These are phyloP conservation scores for Tetratostichococcus sp. DNA, from an alignment of 139 green algal species.

Conservation along the genomic window DNA sequence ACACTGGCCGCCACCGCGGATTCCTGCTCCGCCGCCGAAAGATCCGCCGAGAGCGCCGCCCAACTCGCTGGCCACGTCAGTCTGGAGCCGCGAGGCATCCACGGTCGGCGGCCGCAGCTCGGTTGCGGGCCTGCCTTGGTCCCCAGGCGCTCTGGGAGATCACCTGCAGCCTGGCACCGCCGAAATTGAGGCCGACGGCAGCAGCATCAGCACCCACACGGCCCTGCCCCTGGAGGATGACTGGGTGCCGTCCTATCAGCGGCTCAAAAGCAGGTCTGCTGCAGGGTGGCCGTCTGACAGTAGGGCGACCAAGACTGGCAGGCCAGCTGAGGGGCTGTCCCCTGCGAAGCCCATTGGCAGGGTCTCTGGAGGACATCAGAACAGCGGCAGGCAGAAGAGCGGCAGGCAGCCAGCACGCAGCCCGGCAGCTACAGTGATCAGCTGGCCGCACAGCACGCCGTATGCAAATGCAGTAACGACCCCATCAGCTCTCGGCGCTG, in stretches of 20 bases:
- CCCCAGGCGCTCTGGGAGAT: no score
- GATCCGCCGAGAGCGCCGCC: background rate
- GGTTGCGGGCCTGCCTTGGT: no score
- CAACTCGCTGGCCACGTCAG: background rate
- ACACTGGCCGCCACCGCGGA: no score
- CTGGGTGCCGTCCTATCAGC: background rate
- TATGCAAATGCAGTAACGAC: background rate
- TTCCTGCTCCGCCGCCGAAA: background rate
- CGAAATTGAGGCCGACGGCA: background rate
- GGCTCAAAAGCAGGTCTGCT: background rate
- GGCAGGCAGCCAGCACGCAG: no score
- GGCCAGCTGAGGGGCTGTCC: no score
- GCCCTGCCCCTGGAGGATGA: background rate
- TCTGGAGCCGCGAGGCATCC: background rate
- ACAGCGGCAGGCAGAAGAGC: no score
- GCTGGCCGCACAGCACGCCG: background rate
- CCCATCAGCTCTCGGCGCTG: background rate
- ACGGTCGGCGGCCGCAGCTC: background rate
- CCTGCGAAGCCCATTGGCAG: no score
- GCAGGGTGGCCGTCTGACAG: no score
- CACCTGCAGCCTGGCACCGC: no score
- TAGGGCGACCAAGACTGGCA: no score
- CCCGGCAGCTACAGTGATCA: no score
- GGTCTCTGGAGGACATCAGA: no score
- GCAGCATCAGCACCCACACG: background rate